Conservation (phyloP, 2,329 filamentous ascomycete genomes). For the Ophiostoma perfectum region DNA sequence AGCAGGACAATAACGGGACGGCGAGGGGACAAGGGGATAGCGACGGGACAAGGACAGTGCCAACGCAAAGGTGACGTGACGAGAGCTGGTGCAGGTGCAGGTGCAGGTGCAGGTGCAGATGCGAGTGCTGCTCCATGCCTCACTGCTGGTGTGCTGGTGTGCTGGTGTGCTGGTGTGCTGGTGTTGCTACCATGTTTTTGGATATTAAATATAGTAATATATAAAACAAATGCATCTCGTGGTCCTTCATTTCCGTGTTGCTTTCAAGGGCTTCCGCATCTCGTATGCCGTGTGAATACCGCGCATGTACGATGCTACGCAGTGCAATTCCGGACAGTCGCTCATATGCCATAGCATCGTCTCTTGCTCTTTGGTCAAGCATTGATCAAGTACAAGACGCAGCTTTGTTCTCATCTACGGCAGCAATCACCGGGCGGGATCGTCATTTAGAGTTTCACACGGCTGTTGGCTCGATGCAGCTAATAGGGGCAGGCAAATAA, state of each 20-base stretch:
- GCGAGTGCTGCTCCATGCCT: background rate
- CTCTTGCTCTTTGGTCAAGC: too few relatives aligned
- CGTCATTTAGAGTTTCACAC: conserved; percentile 8
- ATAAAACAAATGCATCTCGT: background rate
- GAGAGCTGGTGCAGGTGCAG: background rate
- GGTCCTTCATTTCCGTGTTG: background rate
- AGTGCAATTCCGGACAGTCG: too few relatives aligned
- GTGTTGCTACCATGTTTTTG: too few relatives aligned
- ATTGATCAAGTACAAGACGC: too few relatives aligned
- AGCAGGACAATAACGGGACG: background rate
- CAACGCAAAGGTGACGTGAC: background rate
- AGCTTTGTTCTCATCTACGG: too few relatives aligned
- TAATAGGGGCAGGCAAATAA: background rate
- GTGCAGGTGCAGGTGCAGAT: background rate
- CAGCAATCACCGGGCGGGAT: background rate
- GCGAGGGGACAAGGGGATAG: background rate
- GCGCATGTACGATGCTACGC: too few relatives aligned
- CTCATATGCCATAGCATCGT: too few relatives aligned
- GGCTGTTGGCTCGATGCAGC: conserved; percentile 6
- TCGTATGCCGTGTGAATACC: too few relatives aligned
- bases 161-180: too few relatives aligned
- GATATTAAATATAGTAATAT: background rate
- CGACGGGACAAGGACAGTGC: background rate
- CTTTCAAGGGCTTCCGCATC: too few relatives aligned
- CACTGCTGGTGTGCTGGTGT: too few relatives aligned